Base-by-base conservation (phyloP, 495 filamentous ascomycete genomes). In the Podospora pseudocomata region DNA sequence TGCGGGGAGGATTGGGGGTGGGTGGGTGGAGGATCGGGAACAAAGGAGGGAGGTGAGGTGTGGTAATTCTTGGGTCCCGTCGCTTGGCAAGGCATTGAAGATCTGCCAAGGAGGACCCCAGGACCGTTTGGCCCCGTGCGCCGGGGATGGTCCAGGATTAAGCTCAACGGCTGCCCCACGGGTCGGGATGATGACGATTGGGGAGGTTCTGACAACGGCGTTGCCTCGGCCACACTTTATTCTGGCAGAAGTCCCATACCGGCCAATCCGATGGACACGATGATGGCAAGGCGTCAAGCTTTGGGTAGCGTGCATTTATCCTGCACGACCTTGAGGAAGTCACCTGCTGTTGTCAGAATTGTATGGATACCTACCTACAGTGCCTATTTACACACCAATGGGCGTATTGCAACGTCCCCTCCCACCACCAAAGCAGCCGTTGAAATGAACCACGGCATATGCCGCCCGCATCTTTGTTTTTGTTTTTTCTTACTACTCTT, bases 1-100 rank as follows among this genome's bases (percentile, higher is more conserved):
- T 73, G 73, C 61, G 73, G 82, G 76, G 82, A 80, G 80, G 78
- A 79, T 60, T 15, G 54, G 55, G 34, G 30, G 5, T 23, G 23
- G 20, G 20, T 23, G 20, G 23, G 23, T 23, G 23, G 23, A 23
- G 23, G 23, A 23, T 23, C 23, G 23, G 1, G 23, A 23, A 23
- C 23, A 23, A 23, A 23, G 23, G 23, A 23, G 23, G 23, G 26
- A n/a, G 55, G 15, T 4, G 63, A 13, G 53, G 59, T 18, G 39
- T 49, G 3, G 39, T 49, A 11, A 11, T 49, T 49, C 39, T 49
- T 49, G 39, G 39, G 3, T 49, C 39, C 39, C 39, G 39, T 49
- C 39, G 39, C 54, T 56, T 56, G 54, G 54, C 6, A 20, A 20
- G 15, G 6, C 15, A 56, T 18, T 18, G 54, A 56, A 9, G 30